Base-by-base conservation (phyloP, 2,329 filamentous ascomycete species). In the Colletotrichum endophyticum region DNA sequence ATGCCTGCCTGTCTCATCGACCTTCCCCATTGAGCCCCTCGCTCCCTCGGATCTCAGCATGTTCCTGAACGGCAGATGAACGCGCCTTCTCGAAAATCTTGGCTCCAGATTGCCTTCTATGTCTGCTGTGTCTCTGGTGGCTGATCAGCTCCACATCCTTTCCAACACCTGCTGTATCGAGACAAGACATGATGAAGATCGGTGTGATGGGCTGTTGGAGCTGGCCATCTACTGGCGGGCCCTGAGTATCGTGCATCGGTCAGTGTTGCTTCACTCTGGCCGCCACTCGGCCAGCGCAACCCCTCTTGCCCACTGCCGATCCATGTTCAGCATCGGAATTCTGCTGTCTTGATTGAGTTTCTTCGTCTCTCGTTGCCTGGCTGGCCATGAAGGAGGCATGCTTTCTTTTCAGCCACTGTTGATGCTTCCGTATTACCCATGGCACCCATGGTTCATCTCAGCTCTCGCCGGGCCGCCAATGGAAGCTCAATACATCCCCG, bases 391-490 rank as follows among this genome's bases (percentile, higher is more conserved):
- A 34, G 25, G 39, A 44, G n/a, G 63, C 22, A 39, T 57, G 49
- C 28, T 39, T 44, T 62, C 34, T 25, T 49, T 57, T 39, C 64
- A 74, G 39, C 27, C n/a, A 73, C 36, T 57, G 19, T 32, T 39
- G 63, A 44, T 34, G 57, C 32, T 49, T 70, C 22, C 39, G 11
- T 34, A 25, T 25, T 61, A 70, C 22, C 64, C 63, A 19, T 67
- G 67, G 32, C 56, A 28, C 62, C 66, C 30, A 66, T 44, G 71
- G 71, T 70, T 75, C 71, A 75, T 76, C 66, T 75, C 71, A 75
- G 66, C 66, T 66, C 32, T 66, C n/a, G 25, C 19, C 57, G 25
- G 27, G 22, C 70, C 72, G 39, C 74, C 71, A 66, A 75, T 66
- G 66, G 30, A 57, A 75, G 39, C 71, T n/a, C 19, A 66, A 25